These are phyloP conservation scores for Diatrype stigma DNA, from an alignment of 2,329 filamentous ascomycete species.

Conservation along the genomic window DNA sequence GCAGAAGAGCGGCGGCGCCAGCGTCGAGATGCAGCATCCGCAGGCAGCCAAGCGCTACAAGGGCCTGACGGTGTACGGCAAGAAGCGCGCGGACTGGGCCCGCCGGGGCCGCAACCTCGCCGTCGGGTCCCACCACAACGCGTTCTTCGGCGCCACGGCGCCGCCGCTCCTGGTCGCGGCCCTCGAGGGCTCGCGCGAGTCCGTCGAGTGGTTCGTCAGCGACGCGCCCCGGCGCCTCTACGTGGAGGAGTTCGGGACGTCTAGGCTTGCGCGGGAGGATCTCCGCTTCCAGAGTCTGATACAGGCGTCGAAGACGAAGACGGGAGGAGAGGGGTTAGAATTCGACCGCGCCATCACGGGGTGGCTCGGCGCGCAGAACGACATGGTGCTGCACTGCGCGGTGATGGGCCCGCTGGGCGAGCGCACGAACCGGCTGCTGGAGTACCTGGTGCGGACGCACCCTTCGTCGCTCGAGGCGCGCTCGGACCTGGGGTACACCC, in stretches of 20 bases:
- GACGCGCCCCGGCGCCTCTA: slow-evolving; percentile 67
- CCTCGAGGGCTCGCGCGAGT: slow-evolving; percentile 53
- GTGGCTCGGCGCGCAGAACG: slow-evolving; percentile 58
- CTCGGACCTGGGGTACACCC: slow-evolving; percentile 56
- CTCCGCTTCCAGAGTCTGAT: slow-evolving; percentile 58
- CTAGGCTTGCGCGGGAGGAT: slow-evolving; percentile 57
- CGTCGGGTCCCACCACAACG: slow-evolving; percentile 28
- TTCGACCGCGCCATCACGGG: slow-evolving; percentile 59
- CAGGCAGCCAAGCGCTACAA: slow-evolving; percentile 71
- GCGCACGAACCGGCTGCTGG: slow-evolving; percentile 51
- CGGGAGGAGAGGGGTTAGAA: no score
- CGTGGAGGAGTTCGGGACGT: slow-evolving; percentile 60
- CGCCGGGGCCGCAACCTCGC: slow-evolving; percentile 50
- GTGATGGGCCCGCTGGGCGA: slow-evolving; percentile 41
- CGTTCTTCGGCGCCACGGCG: slow-evolving; percentile 38
- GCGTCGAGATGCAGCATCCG: slow-evolving; percentile 58
- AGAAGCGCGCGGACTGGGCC: slow-evolving; percentile 64
- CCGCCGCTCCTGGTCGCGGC: slow-evolving; percentile 61
- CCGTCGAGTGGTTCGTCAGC: slow-evolving; percentile 73
- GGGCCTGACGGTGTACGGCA: slow-evolving; percentile 61
- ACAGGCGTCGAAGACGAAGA: slow-evolving; percentile 51
- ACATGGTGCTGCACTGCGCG: slow-evolving; percentile 64
- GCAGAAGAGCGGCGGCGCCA: slow-evolving; percentile 60
- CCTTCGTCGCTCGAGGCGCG: slow-evolving; percentile 62
- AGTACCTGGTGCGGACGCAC: slow-evolving; percentile 60